phyloP scores from a whole-genome alignment of 148 eudicot genomes.

The Rhododendron griersonianum region DNA sequence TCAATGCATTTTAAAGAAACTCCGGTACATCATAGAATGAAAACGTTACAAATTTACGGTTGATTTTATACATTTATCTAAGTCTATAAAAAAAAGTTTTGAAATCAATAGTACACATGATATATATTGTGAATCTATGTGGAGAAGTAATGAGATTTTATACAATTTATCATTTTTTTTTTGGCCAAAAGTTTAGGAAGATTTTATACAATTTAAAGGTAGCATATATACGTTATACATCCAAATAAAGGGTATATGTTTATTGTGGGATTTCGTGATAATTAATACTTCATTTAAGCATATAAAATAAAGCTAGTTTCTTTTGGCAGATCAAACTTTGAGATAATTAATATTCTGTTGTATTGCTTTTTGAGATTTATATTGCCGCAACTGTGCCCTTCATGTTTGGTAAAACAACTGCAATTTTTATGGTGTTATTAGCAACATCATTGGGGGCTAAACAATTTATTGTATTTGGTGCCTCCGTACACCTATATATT shows the following conservation, averaged over 20 bases:
- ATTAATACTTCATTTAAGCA: background rate
- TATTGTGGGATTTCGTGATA: background rate
- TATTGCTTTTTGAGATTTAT: background rate
- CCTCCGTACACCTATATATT: background rate
- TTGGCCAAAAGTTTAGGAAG: no score
- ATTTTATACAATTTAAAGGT: background rate
- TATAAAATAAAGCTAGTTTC: background rate
- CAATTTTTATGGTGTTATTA: background rate
- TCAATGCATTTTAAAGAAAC: background rate
- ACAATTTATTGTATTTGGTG: background rate
- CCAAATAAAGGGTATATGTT: background rate
- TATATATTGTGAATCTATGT: no score
- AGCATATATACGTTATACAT: background rate
- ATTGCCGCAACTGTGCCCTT: background rate
- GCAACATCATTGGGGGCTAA: background rate
- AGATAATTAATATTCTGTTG: background rate
- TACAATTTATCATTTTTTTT: background rate
- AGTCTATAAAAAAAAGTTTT: background rate
- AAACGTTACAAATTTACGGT: background rate
- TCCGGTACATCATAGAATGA: no score
- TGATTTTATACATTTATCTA: no score
- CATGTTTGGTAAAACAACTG: background rate
- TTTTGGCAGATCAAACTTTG: background rate
- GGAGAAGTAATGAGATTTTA: no score
- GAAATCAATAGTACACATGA: no score